A percentile compares a stretch with the other conserved stretches of the same genome.
phyloP scores from a whole-genome alignment of 208 protist species.

The Acanthamoeba divionensis region DNA sequence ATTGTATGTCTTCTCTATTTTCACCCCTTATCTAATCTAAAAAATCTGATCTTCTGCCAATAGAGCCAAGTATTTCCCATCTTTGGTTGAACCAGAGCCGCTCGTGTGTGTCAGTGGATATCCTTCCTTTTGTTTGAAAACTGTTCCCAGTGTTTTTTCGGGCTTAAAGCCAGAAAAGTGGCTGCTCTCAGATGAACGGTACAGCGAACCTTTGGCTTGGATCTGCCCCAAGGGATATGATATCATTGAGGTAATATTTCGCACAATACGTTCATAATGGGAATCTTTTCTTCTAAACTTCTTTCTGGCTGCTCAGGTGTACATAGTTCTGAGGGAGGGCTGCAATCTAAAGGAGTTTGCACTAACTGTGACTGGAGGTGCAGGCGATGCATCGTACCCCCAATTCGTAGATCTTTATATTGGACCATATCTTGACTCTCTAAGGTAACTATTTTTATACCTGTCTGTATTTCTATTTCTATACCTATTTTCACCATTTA shows the following conservation, averaged over 20 bases:
- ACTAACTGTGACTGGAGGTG: slow-evolving; percentile 22
- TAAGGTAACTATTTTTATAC: neutral
- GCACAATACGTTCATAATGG: no score
- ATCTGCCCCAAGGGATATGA: neutral
- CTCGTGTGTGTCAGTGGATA: slow-evolving; percentile 29
- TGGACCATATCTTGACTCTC: neutral
- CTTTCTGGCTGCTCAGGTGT: neutral
- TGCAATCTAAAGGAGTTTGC: slow-evolving; percentile 37
- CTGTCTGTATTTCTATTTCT: no score
- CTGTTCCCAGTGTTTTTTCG: slow-evolving; percentile 11
- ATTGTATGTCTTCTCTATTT: neutral
- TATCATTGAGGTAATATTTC: slow-evolving; percentile 23
- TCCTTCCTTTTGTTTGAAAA: slow-evolving; percentile 8
- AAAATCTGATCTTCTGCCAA: neutral
- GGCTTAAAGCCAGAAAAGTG: neutral
- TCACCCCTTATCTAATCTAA: neutral
- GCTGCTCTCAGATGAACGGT: slow-evolving; percentile 2
- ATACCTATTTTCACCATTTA: no score
- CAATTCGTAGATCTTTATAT: slow-evolving; percentile 14
- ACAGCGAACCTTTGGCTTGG: neutral
- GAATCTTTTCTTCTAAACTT: neutral
- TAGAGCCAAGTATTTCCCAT: neutral
- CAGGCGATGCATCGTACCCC: slow-evolving; percentile 29
- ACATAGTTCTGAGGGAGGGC: slow-evolving; percentile 23
- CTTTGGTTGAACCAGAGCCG: neutral